Evolutionary conservation across 768 basidiomycete species (phyloP).

Genomic region (Paxillus involutus): DNA sequence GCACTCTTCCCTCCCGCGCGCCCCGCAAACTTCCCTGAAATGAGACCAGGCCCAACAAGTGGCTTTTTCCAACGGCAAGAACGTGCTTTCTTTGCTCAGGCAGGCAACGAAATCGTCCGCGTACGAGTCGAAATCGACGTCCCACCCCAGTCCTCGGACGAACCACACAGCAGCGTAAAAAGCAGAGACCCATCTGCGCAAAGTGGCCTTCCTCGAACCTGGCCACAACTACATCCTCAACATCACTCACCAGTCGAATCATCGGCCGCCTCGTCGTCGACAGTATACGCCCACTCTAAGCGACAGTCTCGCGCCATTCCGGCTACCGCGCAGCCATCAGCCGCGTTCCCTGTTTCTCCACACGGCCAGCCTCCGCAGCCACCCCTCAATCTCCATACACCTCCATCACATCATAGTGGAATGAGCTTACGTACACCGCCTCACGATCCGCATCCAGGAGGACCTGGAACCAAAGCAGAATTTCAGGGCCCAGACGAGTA

Average conservation of each 20-base stretch:
- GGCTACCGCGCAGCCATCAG: constrained; percentile 25
- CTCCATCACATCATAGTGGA: constrained; percentile 23
- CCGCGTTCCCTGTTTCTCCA: constrained; percentile 29
- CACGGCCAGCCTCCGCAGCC: constrained; percentile 33
- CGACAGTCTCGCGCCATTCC: constrained; percentile 26
- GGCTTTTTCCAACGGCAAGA: constrained; percentile 76
- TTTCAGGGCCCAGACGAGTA: constrained; percentile 45
- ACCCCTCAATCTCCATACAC: constrained; percentile 33
- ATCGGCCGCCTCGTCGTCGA: constrained; percentile 22
- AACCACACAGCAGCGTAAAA: constrained; percentile 27
- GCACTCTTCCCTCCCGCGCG: constrained; percentile 76
- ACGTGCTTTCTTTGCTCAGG: constrained; percentile 78
- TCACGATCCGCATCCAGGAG: constrained; percentile 41
- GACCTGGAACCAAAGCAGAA: constrained; percentile 27
- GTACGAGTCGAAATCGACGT: constrained; percentile 72
- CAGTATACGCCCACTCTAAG: constrained; percentile 35
- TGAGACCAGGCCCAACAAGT: constrained; percentile 64
- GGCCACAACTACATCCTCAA: constrained; percentile 32
- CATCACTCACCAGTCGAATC: constrained; percentile 28
- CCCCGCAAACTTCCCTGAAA: constrained; percentile 54
- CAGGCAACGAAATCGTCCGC: constrained; percentile 75
- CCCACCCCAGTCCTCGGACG: constrained; percentile 20
- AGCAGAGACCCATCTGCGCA: constrained; percentile 22
- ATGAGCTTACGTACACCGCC: constrained; percentile 45
- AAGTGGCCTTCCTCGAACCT: constrained; percentile 23